These are phyloP conservation scores for Diaporthe citriasiana DNA, from an alignment of 2,329 filamentous ascomycete species.

Conservation along the genomic window DNA sequence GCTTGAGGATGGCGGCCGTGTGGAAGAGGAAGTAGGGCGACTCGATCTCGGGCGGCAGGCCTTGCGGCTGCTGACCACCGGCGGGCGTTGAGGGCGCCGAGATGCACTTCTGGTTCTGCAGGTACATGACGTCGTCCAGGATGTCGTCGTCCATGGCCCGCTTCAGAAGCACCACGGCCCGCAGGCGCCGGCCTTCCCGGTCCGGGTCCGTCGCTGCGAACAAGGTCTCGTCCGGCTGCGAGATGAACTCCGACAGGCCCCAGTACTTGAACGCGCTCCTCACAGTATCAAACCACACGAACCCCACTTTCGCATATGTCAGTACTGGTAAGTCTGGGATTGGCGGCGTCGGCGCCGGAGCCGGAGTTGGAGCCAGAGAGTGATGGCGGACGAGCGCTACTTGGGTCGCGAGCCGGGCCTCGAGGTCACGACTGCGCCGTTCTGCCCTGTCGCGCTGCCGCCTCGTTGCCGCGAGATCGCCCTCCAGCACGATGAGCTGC, in stretches of 20 bases:
- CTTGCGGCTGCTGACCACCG: not conserved
- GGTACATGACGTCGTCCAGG: constrained; percentile 38
- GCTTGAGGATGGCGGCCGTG: constrained; percentile 31
- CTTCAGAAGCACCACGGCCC: constrained; percentile 35
- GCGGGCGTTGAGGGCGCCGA: not conserved
- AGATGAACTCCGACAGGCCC: constrained; percentile 39
- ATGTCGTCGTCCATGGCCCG: constrained; percentile 41
- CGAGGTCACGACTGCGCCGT: constrained; percentile 11
- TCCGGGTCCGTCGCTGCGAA: constrained; percentile 4
- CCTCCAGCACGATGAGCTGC: constrained; percentile 14
- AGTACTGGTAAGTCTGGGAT: constrained; percentile 37
- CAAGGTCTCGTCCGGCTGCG: constrained; percentile 24
- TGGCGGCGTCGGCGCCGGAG: not conserved
- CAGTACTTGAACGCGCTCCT: constrained; percentile 37
- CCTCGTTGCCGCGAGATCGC: constrained; percentile 11
- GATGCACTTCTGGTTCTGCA: constrained; percentile 20
- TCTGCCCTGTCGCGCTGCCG: constrained; percentile 22
- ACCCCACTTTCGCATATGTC: constrained; percentile 28
- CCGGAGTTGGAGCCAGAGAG: not conserved
- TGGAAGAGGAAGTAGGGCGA: constrained; percentile 37
- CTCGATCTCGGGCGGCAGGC: constrained; percentile 23
- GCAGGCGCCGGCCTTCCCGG: constrained; percentile 31
- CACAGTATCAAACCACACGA: constrained; percentile 39
- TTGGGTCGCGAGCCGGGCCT: not conserved
- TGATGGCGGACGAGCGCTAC: constrained; percentile 4